A percentile compares a stretch with the other conserved stretches of the same genome.
These are phyloP conservation scores for Xerocomus minutiporus DNA, from an alignment of 1,284 basidiomycete genomes.

Conservation along the genomic window DNA sequence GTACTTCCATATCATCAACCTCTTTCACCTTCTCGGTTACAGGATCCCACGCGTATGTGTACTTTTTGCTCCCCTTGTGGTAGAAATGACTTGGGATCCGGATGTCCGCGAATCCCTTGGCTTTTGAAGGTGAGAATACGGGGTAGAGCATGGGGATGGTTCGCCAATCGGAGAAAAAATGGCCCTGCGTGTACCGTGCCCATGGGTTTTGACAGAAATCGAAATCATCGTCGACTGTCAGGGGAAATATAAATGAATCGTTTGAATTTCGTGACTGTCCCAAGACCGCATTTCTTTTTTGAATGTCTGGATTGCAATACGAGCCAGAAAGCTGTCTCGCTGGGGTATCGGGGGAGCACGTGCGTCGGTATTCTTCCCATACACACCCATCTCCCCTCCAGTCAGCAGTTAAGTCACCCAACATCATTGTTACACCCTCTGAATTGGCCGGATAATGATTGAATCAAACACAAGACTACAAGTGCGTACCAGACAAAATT, in stretches of 20 bases:
- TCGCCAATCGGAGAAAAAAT: constrained; percentile 96
- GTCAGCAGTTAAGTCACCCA: constrained; percentile 71
- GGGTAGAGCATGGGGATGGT: constrained; percentile 83
- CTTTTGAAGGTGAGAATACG: constrained; percentile 85
- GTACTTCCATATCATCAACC: constrained; percentile 76
- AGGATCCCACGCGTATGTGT: constrained; percentile 89
- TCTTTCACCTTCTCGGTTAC: constrained; percentile 65
- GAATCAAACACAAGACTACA: not conserved
- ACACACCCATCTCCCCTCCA: constrained; percentile 82
- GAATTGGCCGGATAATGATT: constrained; percentile 12
- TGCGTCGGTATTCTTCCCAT: constrained; percentile 88
- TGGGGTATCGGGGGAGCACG: constrained; percentile 74
- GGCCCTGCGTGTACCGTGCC: constrained; percentile 82
- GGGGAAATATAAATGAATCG: constrained; percentile 59
- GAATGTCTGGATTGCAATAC: constrained; percentile 39
- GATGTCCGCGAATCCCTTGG: constrained; percentile 81
- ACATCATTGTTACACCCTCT: constrained; percentile 57
- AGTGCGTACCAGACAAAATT: constrained; percentile 46
- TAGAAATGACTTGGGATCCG: constrained; percentile 94
- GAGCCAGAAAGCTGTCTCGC: constrained; percentile 82
- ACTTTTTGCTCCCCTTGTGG: constrained; percentile 74
- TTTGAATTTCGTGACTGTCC: constrained; percentile 28
- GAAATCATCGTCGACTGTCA: constrained; percentile 54
- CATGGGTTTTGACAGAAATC: constrained; percentile 82
- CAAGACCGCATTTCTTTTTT: constrained; percentile 14